These are phyloP conservation scores for Hydrangea macrophylla DNA, from an alignment of 148 eudicot genomes.

Conservation along the genomic window DNA sequence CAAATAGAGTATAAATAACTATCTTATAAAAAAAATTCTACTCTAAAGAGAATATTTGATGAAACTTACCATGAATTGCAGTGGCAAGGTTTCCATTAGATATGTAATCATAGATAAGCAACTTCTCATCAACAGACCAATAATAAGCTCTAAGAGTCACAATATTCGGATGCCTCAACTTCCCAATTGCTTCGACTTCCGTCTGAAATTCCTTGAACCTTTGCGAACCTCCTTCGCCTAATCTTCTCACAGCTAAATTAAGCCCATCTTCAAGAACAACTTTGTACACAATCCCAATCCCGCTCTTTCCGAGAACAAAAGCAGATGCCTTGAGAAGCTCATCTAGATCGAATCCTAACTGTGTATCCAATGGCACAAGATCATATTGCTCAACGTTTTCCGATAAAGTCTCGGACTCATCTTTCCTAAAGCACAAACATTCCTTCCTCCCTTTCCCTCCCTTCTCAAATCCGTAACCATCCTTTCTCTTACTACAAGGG, in stretches of 20 bases:
- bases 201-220: slow-evolving; percentile 90
- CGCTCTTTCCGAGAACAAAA: slow-evolving; percentile 92
- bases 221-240: slow-evolving; percentile 97
- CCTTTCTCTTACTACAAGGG: slow-evolving; percentile 41
- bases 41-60: no score
- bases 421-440: slow-evolving; percentile 81
- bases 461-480: slow-evolving; percentile 37
- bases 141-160: slow-evolving; percentile 84
- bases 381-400: slow-evolving; percentile 84
- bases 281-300: slow-evolving; percentile 91
- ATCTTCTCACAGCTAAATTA: slow-evolving; percentile 83
- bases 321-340: slow-evolving; percentile 98
- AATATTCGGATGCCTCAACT: slow-evolving; percentile 82
- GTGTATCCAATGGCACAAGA: slow-evolving; percentile 67
- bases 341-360: slow-evolving; percentile 77
- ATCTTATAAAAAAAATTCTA: no score
- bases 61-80: slow-evolving; percentile 79
- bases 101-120: slow-evolving; percentile 78
- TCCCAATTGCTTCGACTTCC: slow-evolving; percentile 92
- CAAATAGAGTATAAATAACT: no score
- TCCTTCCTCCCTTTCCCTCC: slow-evolving; percentile 53
- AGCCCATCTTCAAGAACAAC: slow-evolving; percentile 93
- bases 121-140: slow-evolving; percentile 97
- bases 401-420: slow-evolving; percentile 79
- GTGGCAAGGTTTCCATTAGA: slow-evolving; percentile 74